Base-by-base conservation (phyloP, 2,329 filamentous ascomycete genomes). In the Neonectria sp. region DNA sequence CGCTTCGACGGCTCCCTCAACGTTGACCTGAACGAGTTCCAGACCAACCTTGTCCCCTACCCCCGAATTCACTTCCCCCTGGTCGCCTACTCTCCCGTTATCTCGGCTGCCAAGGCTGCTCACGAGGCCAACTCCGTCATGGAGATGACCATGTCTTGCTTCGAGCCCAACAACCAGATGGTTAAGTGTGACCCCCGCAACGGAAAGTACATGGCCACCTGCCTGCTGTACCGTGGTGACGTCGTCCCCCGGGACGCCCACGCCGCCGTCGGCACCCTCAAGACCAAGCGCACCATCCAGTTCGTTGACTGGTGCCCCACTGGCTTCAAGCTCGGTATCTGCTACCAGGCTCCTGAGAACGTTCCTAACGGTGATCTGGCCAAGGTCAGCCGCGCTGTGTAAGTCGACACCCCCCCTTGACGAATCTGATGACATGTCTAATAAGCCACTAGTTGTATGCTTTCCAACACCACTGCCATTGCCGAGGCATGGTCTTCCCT, bases 131-230 rank as follows among this genome's bases (percentile, higher is more conserved):
- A 98, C 91, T 96, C 94, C 31, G 95, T 98, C 74, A 93, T 95
- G 86, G 96, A 98, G 89, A 98, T 98, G 88, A 97, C 94, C 84
- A 97, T 95, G 91, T 94, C 94, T 75, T 98, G 95, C 92, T 99
- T 99, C 87, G 95, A 99, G 91, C 95, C 95, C 78, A 93, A 98
- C 91, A 98, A 97, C 91, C 95, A 99, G 92, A 99, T 99, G 95
- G 95, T 99, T 83, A 97, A 97, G 90, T 99, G 95, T 82, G 96
- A 99, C 83, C 95, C 95, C 77, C 95, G 95, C 80, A 95, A 97
- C 84, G 95, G 95, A 85, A 99, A 99, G 90, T 99, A 99, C 91
- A 99, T 99, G 95, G 95, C 95, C 73, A 98, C 95, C 78, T 98
- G 95, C 85, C 85, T 99, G 85, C 88, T 99, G 82, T 99, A 99